phyloP scores from a whole-genome alignment of 169 alveolate species.

The Perkinsus marinus region DNA sequence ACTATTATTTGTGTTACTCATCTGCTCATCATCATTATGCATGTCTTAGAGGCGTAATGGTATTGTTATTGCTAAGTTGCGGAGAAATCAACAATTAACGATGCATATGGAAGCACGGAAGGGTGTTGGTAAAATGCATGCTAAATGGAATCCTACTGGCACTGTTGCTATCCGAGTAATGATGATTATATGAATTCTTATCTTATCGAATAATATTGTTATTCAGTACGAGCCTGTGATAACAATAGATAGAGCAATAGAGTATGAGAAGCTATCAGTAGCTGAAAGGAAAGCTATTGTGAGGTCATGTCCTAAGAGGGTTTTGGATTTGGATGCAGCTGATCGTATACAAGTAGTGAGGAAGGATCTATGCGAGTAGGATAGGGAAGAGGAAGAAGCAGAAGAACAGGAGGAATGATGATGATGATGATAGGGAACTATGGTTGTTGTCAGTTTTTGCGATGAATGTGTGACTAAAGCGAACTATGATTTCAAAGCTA shows the following conservation, averaged over 20 bases:
- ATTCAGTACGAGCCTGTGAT: background rate
- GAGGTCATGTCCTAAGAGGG: background rate
- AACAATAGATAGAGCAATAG: background rate
- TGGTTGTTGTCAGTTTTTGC: background rate
- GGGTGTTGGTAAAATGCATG: slow-evolving; percentile 71
- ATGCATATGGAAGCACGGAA: slow-evolving; percentile 56
- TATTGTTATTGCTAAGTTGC: slow-evolving; percentile 51
- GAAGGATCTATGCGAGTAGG: background rate
- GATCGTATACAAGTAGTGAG: background rate
- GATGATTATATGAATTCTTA: background rate
- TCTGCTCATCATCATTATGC: background rate
- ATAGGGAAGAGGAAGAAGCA: no score
- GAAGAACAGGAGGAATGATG: no score
- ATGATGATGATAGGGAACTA: no score
- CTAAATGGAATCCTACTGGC: slow-evolving; percentile 67
- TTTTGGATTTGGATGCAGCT: background rate
- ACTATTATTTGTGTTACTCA: background rate
- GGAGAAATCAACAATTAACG: slow-evolving; percentile 48
- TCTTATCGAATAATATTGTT: background rate
- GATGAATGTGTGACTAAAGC: background rate
- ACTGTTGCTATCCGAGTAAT: slow-evolving; percentile 13
- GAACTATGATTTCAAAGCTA: background rate
- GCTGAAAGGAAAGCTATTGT: background rate
- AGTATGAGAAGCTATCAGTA: background rate
- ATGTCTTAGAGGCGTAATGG: background rate